Evolutionary conservation across 352 stramenopile genomes (phyloP), one percentile per base, ranked within the genome.

Genomic region (Phytophthora tentaculata): DNA sequence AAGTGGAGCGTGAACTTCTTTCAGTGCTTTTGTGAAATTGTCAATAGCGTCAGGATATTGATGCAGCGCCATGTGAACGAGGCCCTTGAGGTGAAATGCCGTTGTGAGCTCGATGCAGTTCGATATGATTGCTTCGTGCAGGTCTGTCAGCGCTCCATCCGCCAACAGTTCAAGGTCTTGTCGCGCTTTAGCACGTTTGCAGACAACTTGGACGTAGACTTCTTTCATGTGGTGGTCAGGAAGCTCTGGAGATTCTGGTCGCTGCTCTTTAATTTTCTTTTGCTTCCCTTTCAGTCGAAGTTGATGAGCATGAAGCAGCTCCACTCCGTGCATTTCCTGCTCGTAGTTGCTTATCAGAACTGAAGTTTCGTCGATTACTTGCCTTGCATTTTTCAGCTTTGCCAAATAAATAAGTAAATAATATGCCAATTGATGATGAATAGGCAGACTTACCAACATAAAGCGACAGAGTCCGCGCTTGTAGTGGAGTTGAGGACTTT

Each of bases 1-100:
- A 16, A 61, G 3, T 51, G 41, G 47, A 6, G 59, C 48, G 8
- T 71, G 58, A 12, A 74, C 29, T 49, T 37, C 28, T 35, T 72
- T 19, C 16, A 91, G 44, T 0, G 79, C 83, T 12, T 68, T 70
- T 14, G 83, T 86, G 24, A 89, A 86, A 28, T 67, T 86, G 19
- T 53, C 49, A 45, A 81, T 64, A 1, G 83, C 80, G 6, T 75
- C 52, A 0, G 48, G 51, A 48, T 79, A 79, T 54, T 81, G 48
- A 10, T 72, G 56, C 20, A 64, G 48, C 16, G 60, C 59, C 65
- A 83, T 81, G 53, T 82, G 72, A 10, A 76, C 56, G 10, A 80
- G 65, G 0, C 80, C 82, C 61, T 78, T 54, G 17, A 88, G 32
- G 23, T 77, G 69, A 48, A 72, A 71, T 1, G 65, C 71, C 5